Conservation (phyloP, 441 rosid species). For the Corymbia citriodora region DNA sequence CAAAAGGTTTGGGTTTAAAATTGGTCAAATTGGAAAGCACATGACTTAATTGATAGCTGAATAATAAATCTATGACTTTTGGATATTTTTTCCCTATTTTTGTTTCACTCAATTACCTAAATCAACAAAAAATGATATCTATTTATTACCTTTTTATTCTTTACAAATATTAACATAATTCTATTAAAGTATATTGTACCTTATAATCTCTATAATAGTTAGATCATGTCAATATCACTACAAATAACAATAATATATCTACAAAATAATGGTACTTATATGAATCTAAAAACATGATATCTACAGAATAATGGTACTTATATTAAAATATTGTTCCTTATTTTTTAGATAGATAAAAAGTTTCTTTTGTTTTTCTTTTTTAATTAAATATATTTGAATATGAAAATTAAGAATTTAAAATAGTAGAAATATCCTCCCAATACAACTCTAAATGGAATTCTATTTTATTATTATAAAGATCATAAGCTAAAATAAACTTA, state of each 20-base stretch:
- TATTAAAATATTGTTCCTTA: not conserved
- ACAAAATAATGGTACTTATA: too few relatives aligned
- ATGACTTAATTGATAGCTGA: accelerated
- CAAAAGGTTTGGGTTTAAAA: too few relatives aligned
- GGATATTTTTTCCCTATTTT: too few relatives aligned
- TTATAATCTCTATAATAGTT: not conserved
- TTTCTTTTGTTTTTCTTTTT: too few relatives aligned
- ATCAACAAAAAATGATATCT: not conserved
- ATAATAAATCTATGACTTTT: too few relatives aligned
- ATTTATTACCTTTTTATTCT: too few relatives aligned
- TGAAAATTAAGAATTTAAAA: not conserved
- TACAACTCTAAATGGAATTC: not conserved
- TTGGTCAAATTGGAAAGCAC: too few relatives aligned
- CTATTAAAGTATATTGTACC: not conserved
- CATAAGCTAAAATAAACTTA: not conserved
- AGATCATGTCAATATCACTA: too few relatives aligned
- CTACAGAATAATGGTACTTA: not conserved
- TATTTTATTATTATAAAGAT: not conserved
- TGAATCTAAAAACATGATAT: not conserved
- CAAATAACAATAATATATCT: too few relatives aligned
- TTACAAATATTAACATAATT: not conserved
- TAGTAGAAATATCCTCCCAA: not conserved
- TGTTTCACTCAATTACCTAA: not conserved
- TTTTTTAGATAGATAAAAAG: too few relatives aligned
- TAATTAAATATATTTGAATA: not conserved